Evolutionary conservation across 1,284 basidiomycete genomes (phyloP).

Genomic region (Termitomyces sp.): DNA sequence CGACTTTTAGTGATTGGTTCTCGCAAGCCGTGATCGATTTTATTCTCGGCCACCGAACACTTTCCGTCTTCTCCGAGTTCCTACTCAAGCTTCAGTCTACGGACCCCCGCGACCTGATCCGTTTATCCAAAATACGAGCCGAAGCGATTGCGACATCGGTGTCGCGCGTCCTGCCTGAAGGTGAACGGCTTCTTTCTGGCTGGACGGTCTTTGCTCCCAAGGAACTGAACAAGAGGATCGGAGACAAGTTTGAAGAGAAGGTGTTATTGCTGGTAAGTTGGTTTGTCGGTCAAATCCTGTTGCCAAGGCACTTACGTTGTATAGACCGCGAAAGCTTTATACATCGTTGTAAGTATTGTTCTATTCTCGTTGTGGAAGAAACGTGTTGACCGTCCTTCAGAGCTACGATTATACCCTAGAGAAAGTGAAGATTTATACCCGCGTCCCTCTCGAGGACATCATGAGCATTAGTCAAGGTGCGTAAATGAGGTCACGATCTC

Average conservation of each 20-base stretch:
- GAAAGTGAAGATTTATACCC: constrained; percentile 86
- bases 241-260: constrained; percentile 88
- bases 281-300: constrained; percentile 14
- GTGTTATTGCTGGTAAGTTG: constrained; percentile 75
- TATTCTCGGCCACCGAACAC: constrained; percentile 81
- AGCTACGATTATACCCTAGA: constrained; percentile 89
- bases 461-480: constrained; percentile 81
- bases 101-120: constrained; percentile 85
- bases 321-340: constrained; percentile 40
- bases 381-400: constrained; percentile 31
- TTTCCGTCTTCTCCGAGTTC: constrained; percentile 89
- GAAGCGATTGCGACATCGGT: constrained; percentile 89
- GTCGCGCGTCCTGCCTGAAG: constrained; percentile 75
- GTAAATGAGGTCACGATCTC: constrained; percentile 1
- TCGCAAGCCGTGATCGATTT: constrained; percentile 93
- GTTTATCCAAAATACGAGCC: constrained; percentile 81
- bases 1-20: constrained; percentile 93
- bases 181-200: constrained; percentile 75
- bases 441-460: constrained; percentile 83
- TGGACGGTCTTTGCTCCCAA: constrained; percentile 92
- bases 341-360: constrained; percentile 39
- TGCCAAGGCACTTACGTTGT: constrained; percentile 2
- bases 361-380: constrained; percentile 1
- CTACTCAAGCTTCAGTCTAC: constrained; percentile 80
- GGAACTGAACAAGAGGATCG: constrained; percentile 66